Percentiles rank a stretch among this genome's conserved stretches.
These are phyloP conservation scores for Kockiozyma suomiensis DNA, from an alignment of 805 yeast species.

Conservation along the genomic window DNA sequence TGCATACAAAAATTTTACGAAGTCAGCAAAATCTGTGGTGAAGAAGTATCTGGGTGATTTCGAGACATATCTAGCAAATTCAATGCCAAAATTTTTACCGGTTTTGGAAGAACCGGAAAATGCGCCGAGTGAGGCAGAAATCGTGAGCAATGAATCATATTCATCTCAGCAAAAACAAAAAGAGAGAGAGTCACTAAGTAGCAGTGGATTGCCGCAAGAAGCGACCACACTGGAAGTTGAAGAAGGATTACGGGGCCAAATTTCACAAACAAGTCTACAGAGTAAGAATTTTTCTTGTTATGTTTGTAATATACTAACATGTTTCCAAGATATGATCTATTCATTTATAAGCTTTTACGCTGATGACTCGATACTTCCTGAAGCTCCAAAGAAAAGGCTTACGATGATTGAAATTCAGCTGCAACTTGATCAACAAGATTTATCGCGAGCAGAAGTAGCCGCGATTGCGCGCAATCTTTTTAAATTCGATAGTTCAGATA, in stretches of 20 bases:
- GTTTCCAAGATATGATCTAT: neutral
- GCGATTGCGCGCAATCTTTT: conserved; percentile 5
- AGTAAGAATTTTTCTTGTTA: neutral
- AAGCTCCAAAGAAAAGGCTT: neutral
- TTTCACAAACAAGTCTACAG: neutral
- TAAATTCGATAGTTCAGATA: neutral
- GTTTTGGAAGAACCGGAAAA: neutral
- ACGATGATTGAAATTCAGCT: conserved; percentile 4
- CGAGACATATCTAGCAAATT: conserved; percentile 10
- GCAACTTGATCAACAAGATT: conserved; percentile 3
- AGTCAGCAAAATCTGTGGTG: conserved; percentile 1
- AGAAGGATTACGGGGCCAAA: too few relatives aligned
- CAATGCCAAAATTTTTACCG: conserved; percentile 16
- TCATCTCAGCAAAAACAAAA: neutral
- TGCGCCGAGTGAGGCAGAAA: neutral
- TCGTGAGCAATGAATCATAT: neutral
- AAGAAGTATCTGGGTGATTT: neutral
- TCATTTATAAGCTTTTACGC: conserved; percentile 3
- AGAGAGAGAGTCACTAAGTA: neutral
- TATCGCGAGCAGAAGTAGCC: conserved; percentile 13
- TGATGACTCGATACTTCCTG: neutral
- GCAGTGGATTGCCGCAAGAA: too few relatives aligned
- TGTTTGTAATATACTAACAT: too few relatives aligned
- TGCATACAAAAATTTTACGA: neutral
- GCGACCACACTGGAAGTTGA: too few relatives aligned